Percentiles rank a stretch among this genome's conserved stretches.
phyloP scores from a whole-genome alignment of 75 land plant genomes.

The Sequoiadendron giganteum region DNA sequence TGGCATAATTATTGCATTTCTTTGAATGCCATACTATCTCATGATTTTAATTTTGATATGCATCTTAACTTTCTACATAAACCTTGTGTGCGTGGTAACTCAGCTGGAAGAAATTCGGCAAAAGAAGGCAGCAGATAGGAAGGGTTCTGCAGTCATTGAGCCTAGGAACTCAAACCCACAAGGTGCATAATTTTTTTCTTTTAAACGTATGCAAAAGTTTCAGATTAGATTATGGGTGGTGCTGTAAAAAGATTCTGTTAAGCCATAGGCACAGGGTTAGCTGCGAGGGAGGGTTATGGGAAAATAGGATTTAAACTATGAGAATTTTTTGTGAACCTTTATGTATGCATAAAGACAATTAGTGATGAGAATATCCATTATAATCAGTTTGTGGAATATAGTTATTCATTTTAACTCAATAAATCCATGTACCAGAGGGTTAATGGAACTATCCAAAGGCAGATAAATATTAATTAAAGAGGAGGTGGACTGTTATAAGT shows the following conservation, averaged over 20 bases:
- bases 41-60: background rate
- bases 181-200: slow-evolving; percentile 11
- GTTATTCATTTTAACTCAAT: too few species aligned
- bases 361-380: too few species aligned
- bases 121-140: slow-evolving; percentile 65
- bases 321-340: too few species aligned
- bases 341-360: too few species aligned
- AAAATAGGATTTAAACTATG: too few species aligned
- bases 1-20: background rate
- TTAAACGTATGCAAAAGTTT: background rate
- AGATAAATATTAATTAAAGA: background rate
- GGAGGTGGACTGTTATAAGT: background rate
- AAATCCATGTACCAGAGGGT: slow-evolving; percentile 2
- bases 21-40: background rate
- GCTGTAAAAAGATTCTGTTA: background rate
- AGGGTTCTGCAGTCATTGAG: slow-evolving; percentile 41
- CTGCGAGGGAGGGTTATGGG: background rate
- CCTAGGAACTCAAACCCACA: slow-evolving; percentile 16
- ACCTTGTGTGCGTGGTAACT: background rate
- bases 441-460: background rate
- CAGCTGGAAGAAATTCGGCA: slow-evolving; percentile 78
- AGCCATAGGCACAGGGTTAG: background rate
- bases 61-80: background rate
- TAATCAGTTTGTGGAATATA: too few species aligned
- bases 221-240: background rate